Evolutionary conservation across 306 rosid genomes (phyloP).

Genomic region (Macrotyloma uniflorum): DNA sequence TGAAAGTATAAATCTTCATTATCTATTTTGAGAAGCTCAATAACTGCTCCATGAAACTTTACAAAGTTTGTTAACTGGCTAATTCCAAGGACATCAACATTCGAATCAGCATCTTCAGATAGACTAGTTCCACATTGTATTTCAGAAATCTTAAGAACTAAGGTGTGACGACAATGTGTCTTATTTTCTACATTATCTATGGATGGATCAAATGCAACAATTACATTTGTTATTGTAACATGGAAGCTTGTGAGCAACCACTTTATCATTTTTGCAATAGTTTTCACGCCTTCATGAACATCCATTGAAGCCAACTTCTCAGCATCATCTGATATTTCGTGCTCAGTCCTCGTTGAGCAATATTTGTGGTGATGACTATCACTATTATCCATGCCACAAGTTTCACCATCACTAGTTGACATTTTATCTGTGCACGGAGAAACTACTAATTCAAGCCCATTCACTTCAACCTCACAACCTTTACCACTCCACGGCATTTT

Average conservation of each 20-base stretch:
- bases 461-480: conserved; percentile 88
- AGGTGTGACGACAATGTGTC: conserved; percentile 38
- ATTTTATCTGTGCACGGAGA: conserved; percentile 50
- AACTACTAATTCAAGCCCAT: conserved; percentile 85
- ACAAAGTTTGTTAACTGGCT: conserved; percentile 77
- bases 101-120: conserved; percentile 67
- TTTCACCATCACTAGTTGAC: conserved; percentile 46
- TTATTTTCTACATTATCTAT: conserved; percentile 46
- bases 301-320: conserved; percentile 63
- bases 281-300: conserved; percentile 94
- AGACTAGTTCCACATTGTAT: conserved; percentile 86
- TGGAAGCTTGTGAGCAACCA: conserved; percentile 88
- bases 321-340: conserved; percentile 44
- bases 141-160: conserved; percentile 82
- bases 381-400: conserved; percentile 45
- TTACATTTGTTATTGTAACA: conserved; percentile 60
- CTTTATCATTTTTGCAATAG: conserved; percentile 88
- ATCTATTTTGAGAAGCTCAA: conserved; percentile 78
- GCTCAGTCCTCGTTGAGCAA: conserved; percentile 47
- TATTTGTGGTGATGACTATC: conserved; percentile 17
- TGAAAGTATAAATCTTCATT: conserved; percentile 43
- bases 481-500: conserved; percentile 89
- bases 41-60: conserved; percentile 75
- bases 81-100: conserved; percentile 73
- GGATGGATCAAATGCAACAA: conserved; percentile 84